These are phyloP conservation scores for Nigrograna mackinnonii DNA, from an alignment of 2,329 filamentous ascomycete species.

Conservation along the genomic window DNA sequence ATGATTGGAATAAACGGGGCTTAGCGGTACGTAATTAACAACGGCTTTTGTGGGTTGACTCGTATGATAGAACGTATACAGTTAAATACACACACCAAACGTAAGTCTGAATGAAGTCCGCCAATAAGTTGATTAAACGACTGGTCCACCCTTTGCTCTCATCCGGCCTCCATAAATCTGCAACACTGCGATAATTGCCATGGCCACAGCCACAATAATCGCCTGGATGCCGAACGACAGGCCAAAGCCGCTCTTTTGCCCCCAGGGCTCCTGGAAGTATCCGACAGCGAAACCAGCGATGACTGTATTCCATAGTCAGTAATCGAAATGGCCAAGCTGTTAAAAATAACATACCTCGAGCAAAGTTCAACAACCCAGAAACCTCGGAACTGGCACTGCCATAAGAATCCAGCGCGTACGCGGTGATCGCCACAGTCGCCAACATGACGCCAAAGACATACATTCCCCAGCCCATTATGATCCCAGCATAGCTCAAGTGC, in stretches of 20 bases:
- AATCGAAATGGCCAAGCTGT: neutral
- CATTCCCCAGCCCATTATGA: constrained; percentile 40
- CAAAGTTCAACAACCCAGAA: constrained; percentile 37
- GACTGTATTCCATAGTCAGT: constrained; percentile 9
- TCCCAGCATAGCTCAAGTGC: constrained; percentile 30
- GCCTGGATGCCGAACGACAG: constrained; percentile 40
- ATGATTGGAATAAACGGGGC: no score
- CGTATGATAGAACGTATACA: no score
- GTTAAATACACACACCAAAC: no score
- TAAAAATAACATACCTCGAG: constrained; percentile 27
- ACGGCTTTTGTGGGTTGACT: no score
- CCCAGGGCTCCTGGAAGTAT: constrained; percentile 42
- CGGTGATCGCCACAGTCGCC: constrained; percentile 36
- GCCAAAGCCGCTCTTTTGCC: constrained; percentile 27
- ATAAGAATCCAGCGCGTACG: constrained; percentile 39
- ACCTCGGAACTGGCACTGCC: constrained; percentile 35
- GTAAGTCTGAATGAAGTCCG: no score
- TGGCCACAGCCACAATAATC: constrained; percentile 32
- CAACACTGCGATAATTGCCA: constrained; percentile 24
- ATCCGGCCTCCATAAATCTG: constrained; percentile 31
- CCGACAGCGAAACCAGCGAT: constrained; percentile 37
- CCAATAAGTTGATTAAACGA: constrained; percentile 6
- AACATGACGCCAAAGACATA: constrained; percentile 37
- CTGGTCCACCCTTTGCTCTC: constrained; percentile 25
- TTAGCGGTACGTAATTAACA: no score